Conservation (phyloP, 2,329 filamentous ascomycete genomes). For the Colletotrichum spaethianum region DNA sequence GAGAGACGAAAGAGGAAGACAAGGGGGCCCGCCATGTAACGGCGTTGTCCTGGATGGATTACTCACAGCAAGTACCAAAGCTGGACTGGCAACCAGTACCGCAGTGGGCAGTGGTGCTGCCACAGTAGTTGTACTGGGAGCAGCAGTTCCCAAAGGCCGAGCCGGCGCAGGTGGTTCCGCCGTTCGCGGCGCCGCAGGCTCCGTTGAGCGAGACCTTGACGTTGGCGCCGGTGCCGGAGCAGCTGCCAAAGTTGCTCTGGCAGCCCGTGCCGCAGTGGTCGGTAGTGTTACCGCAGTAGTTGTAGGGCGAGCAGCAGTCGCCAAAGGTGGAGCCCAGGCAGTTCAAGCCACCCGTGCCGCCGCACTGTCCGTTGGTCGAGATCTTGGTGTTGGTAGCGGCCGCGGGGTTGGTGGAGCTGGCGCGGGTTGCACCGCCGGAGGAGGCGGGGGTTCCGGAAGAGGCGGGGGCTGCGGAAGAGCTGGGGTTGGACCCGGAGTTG, state of each 20-base stretch:
- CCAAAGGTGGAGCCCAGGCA: slow-evolving; percentile 38
- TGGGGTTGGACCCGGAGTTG: not conserved
- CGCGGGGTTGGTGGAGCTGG: slow-evolving; percentile 3
- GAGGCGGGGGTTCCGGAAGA: not conserved
- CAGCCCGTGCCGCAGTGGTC: slow-evolving; percentile 43
- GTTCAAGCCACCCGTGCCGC: slow-evolving; percentile 24
- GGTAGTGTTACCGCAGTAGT: slow-evolving; percentile 41
- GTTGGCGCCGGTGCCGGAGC: slow-evolving; percentile 13
- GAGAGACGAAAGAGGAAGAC: not conserved
- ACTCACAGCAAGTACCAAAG: slow-evolving; percentile 33
- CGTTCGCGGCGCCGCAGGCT: slow-evolving; percentile 19
- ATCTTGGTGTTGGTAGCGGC: slow-evolving; percentile 28
- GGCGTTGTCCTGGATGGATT: slow-evolving; percentile 12
- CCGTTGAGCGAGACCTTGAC: slow-evolving; percentile 32
- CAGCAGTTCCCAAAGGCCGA: slow-evolving; percentile 42
- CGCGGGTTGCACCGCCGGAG: not conserved
- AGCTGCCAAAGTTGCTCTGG: slow-evolving; percentile 41
- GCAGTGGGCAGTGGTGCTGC: slow-evolving; percentile 42
- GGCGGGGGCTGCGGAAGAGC: not conserved
- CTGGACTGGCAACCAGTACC: slow-evolving; percentile 35
- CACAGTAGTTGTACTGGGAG: slow-evolving; percentile 44
- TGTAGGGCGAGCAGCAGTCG: slow-evolving; percentile 44
- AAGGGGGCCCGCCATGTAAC: not conserved
- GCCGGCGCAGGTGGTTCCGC: slow-evolving; percentile 23
- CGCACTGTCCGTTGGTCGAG: slow-evolving; percentile 34